Percentiles rank a stretch among this genome's conserved stretches.
Conservation (phyloP, 306 rosid species). For the Hippophae gyantsensis region DNA sequence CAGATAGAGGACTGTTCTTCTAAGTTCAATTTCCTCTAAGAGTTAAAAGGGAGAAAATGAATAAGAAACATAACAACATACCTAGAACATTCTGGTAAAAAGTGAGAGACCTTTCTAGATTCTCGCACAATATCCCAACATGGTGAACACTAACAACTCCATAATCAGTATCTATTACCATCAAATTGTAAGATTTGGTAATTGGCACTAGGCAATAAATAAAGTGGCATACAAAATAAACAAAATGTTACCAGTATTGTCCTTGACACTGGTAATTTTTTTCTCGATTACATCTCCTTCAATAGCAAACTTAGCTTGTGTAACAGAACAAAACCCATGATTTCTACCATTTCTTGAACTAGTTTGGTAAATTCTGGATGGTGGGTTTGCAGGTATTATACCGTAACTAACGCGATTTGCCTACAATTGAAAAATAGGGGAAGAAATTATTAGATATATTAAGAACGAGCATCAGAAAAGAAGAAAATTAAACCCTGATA, state of each 20-base stretch:
- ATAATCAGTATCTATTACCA: slow-evolving; percentile 44
- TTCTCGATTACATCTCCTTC: slow-evolving; percentile 50
- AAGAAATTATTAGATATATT: background rate
- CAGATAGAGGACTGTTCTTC: background rate
- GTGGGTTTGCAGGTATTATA: slow-evolving; percentile 13
- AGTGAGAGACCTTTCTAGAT: slow-evolving; percentile 67
- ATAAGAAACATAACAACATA: slow-evolving; percentile 23
- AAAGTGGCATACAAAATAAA: background rate
- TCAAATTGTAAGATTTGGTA: background rate
- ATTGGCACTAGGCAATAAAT: background rate
- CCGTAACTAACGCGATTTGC: slow-evolving; percentile 22
- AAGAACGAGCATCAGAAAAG: background rate
- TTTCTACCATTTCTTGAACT: slow-evolving; percentile 25
- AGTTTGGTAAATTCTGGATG: slow-evolving; percentile 22
- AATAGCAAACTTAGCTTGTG: slow-evolving; percentile 37
- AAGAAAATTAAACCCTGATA: background rate
- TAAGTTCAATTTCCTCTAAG: background rate
- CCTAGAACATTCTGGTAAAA: slow-evolving; percentile 84
- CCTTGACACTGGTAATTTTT: slow-evolving; percentile 24
- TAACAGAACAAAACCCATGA: slow-evolving; percentile 20
- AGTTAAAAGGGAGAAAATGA: slow-evolving; percentile 4
- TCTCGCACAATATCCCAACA: slow-evolving; percentile 76
- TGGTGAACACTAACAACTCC: slow-evolving; percentile 85
- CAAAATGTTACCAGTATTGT: slow-evolving; percentile 27
- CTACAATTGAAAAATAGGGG: slow-evolving; percentile 26